These are phyloP conservation scores for Dothistroma septosporum DNA, from an alignment of 2,329 filamentous ascomycete genomes.

Conservation along the genomic window DNA sequence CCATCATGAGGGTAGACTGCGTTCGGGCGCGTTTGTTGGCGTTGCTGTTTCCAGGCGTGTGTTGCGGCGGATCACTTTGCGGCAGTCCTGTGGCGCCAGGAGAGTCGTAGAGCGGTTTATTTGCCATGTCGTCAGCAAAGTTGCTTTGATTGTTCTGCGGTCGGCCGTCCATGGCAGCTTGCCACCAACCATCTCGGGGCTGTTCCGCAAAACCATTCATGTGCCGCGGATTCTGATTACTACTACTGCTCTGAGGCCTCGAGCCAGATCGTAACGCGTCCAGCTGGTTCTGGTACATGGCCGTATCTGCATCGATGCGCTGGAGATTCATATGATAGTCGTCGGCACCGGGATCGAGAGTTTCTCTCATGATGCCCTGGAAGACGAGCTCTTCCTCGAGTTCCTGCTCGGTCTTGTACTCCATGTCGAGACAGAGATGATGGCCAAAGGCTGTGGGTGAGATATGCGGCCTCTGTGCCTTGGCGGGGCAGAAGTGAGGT, in stretches of 20 bases:
- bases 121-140: conserved; percentile 1
- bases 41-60: background rate
- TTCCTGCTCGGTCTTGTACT: conserved; percentile 15
- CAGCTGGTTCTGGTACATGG: background rate
- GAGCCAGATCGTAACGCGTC: background rate
- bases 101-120: background rate
- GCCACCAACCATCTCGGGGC: conserved; percentile 15
- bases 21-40: conserved; percentile 23
- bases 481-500: background rate
- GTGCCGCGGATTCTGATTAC: background rate
- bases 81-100: background rate
- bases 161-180: conserved; percentile 18
- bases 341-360: conserved; percentile 31
- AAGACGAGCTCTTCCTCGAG: conserved; percentile 36
- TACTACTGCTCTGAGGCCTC: background rate
- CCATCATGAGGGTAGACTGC: conserved; percentile 14
- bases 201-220: conserved; percentile 17
- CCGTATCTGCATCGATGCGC: background rate
- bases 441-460: background rate
- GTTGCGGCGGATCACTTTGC: background rate
- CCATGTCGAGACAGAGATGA: background rate
- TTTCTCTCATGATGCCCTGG: conserved; percentile 29
- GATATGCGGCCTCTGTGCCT: conserved; percentile 2
- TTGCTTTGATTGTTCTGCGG: conserved; percentile 18
- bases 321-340: conserved; percentile 21